Percentiles rank a stretch among this genome's conserved stretches.
phyloP scores from a whole-genome alignment of 805 yeast species.

The Cyberlindnera americana region DNA sequence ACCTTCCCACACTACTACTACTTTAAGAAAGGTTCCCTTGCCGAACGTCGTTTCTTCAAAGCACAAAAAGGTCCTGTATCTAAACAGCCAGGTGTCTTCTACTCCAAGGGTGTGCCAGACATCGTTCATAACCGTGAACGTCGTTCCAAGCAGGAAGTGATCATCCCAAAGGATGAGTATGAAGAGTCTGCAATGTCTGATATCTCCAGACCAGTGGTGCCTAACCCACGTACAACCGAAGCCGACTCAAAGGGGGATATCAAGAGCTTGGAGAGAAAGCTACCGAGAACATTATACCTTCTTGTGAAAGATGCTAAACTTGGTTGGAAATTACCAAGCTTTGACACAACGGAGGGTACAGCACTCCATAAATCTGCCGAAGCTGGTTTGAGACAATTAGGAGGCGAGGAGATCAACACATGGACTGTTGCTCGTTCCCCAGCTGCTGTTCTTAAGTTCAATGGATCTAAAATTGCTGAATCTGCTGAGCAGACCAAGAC shows the following conservation, averaged over 20 bases:
- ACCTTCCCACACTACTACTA: slow-evolving; percentile 93
- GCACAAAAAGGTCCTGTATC: slow-evolving; percentile 74
- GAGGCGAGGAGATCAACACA: slow-evolving; percentile 74
- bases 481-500: slow-evolving; percentile 17
- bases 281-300: slow-evolving; percentile 77
- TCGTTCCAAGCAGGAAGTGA: slow-evolving; percentile 70
- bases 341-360: slow-evolving; percentile 40
- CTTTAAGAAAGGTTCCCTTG: slow-evolving; percentile 83
- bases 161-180: slow-evolving; percentile 56
- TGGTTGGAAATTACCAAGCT: slow-evolving; percentile 81
- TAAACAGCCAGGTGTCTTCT: slow-evolving; percentile 72
- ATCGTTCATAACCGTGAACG: slow-evolving; percentile 87
- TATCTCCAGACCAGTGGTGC: slow-evolving; percentile 63
- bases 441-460: slow-evolving; percentile 58
- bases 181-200: slow-evolving; percentile 45
- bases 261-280: slow-evolving; percentile 70
- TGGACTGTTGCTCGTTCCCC: slow-evolving; percentile 94
- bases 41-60: slow-evolving; percentile 74
- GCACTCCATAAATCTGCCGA: slow-evolving; percentile 71
- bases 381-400: slow-evolving; percentile 62
- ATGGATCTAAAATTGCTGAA: slow-evolving; percentile 22
- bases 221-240: slow-evolving; percentile 68
- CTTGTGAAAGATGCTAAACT: slow-evolving; percentile 46
- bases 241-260: slow-evolving; percentile 68
- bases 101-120: slow-evolving; percentile 81